phyloP scores from a whole-genome alignment of 148 eudicot species.

The Pharnaceum exiguum region DNA sequence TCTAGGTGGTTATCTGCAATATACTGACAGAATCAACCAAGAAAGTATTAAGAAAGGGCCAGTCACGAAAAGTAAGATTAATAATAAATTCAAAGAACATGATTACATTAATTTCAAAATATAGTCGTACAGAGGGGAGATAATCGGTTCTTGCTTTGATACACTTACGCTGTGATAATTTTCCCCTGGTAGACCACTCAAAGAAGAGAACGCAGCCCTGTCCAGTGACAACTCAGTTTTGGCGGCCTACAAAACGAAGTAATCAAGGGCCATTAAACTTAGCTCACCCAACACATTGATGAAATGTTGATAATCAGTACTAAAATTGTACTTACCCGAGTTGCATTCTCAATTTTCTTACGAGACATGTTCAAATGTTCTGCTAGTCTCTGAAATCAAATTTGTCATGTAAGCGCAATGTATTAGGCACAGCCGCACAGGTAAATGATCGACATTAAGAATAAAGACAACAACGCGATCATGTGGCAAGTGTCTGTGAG shows the following conservation, averaged over 20 bases:
- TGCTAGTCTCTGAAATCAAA: conserved; percentile 63
- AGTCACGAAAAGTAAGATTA: background rate
- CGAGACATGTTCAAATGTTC: conserved; percentile 78
- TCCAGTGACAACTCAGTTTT: conserved; percentile 76
- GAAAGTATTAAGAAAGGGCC: background rate
- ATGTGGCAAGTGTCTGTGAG: too few relatives aligned
- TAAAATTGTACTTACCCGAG: conserved; percentile 48
- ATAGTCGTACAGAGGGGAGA: background rate
- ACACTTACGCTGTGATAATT: conserved; percentile 83
- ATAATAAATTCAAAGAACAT: background rate
- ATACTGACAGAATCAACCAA: conserved; percentile 42
- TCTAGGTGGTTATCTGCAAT: conserved; percentile 77
- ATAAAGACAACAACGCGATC: too few relatives aligned
- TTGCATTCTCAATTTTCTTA: conserved; percentile 87
- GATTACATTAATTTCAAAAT: background rate
- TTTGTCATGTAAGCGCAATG: conserved; percentile 5
- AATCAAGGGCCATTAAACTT: background rate
- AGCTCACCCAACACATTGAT: background rate
- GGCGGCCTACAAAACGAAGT: conserved; percentile 45
- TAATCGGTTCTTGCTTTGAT: background rate
- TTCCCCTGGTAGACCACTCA: conserved; percentile 79
- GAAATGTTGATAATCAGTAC: background rate
- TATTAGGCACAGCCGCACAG: too few relatives aligned
- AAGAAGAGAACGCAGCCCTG: conserved; percentile 76
- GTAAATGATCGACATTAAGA: too few relatives aligned